Conservation (phyloP, 2,329 filamentous ascomycete genomes). For the Stagonosporopsis cucurbitacearum region DNA sequence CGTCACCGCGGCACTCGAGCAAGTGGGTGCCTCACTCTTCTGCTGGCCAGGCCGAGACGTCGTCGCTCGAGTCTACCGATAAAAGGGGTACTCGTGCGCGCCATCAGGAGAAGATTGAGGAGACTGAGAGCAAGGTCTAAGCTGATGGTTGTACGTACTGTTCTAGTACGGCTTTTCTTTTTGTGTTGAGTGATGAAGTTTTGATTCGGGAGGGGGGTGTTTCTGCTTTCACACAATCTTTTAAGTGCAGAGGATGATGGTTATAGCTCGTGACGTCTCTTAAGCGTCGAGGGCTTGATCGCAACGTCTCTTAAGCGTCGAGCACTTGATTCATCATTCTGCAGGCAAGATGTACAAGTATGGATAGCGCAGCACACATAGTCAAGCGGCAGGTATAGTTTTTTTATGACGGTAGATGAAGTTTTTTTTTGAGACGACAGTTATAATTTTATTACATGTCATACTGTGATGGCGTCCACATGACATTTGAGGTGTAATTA, state of each 20-base stretch:
- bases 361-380: slow-evolving; percentile 6
- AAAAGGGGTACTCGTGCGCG: slow-evolving; percentile 5
- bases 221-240: not conserved
- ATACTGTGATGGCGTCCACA: no score
- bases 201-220: no score
- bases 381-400: no score
- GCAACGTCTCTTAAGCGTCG: no score
- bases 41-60: slow-evolving; percentile 46
- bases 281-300: no score
- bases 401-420: no score
- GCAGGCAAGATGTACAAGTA: not conserved
- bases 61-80: slow-evolving; percentile 12
- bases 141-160: not conserved
- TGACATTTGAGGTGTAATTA: no score
- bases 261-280: not conserved
- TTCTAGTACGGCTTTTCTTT: not conserved
- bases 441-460: no score
- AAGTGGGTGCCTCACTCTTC: slow-evolving; percentile 75
- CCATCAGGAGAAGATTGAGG: slow-evolving; percentile 3
- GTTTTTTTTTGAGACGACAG: no score
- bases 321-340: not conserved
- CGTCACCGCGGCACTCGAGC: slow-evolving; percentile 72
- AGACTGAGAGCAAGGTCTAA: slow-evolving; percentile 4
- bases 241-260: no score
- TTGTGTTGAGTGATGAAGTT: no score